Evolutionary conservation across 768 basidiomycete genomes (phyloP), one percentile per base, ranked within the genome.

Genomic region (Cantharellus anzutake): DNA sequence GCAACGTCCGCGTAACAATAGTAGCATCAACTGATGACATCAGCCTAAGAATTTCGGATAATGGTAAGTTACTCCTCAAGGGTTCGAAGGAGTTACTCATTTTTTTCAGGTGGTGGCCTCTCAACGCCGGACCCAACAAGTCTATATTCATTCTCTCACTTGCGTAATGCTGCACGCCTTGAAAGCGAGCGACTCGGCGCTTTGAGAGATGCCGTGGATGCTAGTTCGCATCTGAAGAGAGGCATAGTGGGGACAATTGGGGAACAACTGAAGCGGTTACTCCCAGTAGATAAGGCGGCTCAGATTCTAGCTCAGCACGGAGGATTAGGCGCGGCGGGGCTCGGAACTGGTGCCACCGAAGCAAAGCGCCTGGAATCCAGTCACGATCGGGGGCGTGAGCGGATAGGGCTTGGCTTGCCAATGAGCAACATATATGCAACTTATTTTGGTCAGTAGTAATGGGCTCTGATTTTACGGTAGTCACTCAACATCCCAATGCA

Each of bases 401-500:
- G 78, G 50, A 84, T 90, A 60, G 88, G 88, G 2, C 82, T 91
- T 51, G 88, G 88, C 3, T 70, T 91, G 20, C 86, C 88, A 0
- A 87, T 91, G 86, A 86, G 88, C 68, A 84, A 87, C 65, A 89
- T 91, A 41, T 90, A 81, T 69, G 81, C 88, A 61, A 88, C 82
- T 78, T 86, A 65, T 60, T 79, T 70, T 57, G 61, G 61, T 62
- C 41, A 55, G 60, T 3, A 16, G 5, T 2, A 7, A 5, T 57
- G 29, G n/a, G n/a, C 58, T 29, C 11, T 41, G 11, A 29, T 59
- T 20, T n/a, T 16, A 5, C 41, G 29, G 44, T 37, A 40, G 20
- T 60, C 38, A 48, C 44, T 29, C 16, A 14, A 11, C 29, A 11
- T 11, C 11, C 44, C 11, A 48, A 48, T 48, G 29, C 63, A 87